Base-by-base conservation (phyloP, 108 stramenopile genomes). In the Pinguiococcus pyrenoidosus region DNA sequence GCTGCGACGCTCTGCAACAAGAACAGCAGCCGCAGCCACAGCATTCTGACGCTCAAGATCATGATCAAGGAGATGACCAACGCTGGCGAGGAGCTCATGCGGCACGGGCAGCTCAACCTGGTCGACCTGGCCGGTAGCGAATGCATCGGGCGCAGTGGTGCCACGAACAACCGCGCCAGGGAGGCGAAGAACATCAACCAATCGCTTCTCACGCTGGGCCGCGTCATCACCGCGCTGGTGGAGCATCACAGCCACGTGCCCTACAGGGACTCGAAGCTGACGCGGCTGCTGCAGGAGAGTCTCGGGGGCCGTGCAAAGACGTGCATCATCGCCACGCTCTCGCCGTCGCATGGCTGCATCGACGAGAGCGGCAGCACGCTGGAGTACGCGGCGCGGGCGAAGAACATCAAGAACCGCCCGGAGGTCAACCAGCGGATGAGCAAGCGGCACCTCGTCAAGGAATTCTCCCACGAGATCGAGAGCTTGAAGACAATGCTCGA, bases 91-190 rank as follows among this genome's bases (percentile, higher is more conserved):
- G 74, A 72, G 13, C 27, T 64, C 16, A 41, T 77, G 28, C 37
- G 68, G 13, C 59, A 72, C 26, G 76, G 76, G 10, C 71, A 75
- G 71, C 66, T 77, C 32, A 66, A 75, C 53, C 65, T 79, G 4
- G 76, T 79, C 4, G 78, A 79, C 37, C 61, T 79, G 4, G 78
- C 78, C n/a, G 78, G 78, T 16, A 71, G 69, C 4, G 77, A 79
- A 73, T 66, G 70, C 51, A 62, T 75, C 13, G 73, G 73, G 8
- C 66, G 77, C 33, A 64, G 66, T 9, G 76, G 76, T 0, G 74
- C 71, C 13, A 66, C 30, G 12, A 53, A 54, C 20, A 54, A 30
- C 12, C 55, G 69, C 13, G 69, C 69, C 0, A 50, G 62, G 20
- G 59, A 63, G 29, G 59, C 59, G 1, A 56, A 56, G 12, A 61